Evolutionary conservation across 495 filamentous ascomycete species (phyloP).

Genomic region (Aspergillus kassunensis): DNA sequence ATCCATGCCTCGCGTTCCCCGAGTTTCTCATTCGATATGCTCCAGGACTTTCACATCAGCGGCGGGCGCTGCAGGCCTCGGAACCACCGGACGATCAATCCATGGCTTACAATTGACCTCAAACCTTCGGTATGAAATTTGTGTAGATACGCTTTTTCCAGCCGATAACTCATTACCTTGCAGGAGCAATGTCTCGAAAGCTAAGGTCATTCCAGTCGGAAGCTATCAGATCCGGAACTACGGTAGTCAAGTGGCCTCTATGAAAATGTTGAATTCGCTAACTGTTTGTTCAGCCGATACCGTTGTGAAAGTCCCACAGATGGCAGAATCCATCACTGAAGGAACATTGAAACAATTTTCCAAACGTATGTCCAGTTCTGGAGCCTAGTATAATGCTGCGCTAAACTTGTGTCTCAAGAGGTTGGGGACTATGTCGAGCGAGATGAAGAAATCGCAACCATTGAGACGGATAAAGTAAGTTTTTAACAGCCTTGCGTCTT

Average conservation of each 20-base stretch:
- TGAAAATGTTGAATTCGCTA: constrained; percentile 3
- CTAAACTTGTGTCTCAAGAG: constrained; percentile 45
- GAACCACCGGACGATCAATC: constrained; percentile 3
- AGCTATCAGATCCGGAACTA: constrained; percentile 38
- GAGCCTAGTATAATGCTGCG: background rate
- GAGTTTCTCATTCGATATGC: constrained; percentile 15
- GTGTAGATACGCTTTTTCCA: too few relatives aligned
- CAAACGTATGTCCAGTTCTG: constrained; percentile 57
- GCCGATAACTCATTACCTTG: constrained; percentile 3
- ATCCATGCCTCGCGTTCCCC: constrained; percentile 26
- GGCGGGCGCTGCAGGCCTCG: constrained; percentile 6
- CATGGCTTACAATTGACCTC: constrained; percentile 27
- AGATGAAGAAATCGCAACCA: constrained; percentile 97
- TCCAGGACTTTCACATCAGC: constrained; percentile 18
- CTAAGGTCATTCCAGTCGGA: constrained; percentile 28
- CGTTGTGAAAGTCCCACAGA: constrained; percentile 89
- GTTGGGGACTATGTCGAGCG: constrained; percentile 91
- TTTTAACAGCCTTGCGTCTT: background rate
- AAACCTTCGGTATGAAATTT: constrained; percentile 24
- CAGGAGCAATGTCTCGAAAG: constrained; percentile 25
- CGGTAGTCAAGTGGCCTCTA: constrained; percentile 20
- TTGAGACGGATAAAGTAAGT: constrained; percentile 98
- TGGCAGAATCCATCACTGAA: constrained; percentile 99
- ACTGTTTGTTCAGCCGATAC: constrained; percentile 56
- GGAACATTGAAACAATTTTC: constrained; percentile 94